These are phyloP conservation scores for Alternaria alternata DNA, from an alignment of 2,329 filamentous ascomycete species.

Conservation along the genomic window DNA sequence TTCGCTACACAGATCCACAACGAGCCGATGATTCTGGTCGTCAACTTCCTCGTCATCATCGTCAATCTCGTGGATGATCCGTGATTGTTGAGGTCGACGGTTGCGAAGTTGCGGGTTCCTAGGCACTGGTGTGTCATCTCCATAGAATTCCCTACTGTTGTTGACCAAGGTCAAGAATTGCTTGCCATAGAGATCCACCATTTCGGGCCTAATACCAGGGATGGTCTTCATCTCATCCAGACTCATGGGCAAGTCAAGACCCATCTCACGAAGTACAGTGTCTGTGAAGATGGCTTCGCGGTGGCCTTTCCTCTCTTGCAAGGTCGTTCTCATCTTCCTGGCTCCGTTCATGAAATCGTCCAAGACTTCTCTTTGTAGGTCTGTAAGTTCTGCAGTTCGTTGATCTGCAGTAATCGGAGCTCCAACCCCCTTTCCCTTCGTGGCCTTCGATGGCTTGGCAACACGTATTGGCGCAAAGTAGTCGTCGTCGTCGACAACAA, in stretches of 20 bases:
- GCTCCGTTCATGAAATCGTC: slow-evolving; percentile 71
- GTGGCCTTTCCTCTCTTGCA: slow-evolving; percentile 67
- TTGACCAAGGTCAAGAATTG: slow-evolving; percentile 67
- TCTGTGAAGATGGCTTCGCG: slow-evolving; percentile 72
- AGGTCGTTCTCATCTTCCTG: slow-evolving; percentile 65
- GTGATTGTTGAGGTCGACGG: slow-evolving; percentile 22
- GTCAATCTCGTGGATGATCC: slow-evolving; percentile 42
- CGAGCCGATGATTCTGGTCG: slow-evolving; percentile 60
- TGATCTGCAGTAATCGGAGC: slow-evolving; percentile 67
- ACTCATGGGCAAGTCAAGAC: slow-evolving; percentile 70
- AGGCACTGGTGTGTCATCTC: slow-evolving; percentile 23
- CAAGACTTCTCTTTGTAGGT: slow-evolving; percentile 70
- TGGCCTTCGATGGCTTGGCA: slow-evolving; percentile 44
- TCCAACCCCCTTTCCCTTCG: slow-evolving; percentile 56
- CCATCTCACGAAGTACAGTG: slow-evolving; percentile 75
- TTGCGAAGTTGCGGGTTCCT: slow-evolving; percentile 22
- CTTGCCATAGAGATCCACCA: slow-evolving; percentile 68
- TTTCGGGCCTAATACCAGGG: slow-evolving; percentile 67
- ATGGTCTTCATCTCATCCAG: slow-evolving; percentile 70
- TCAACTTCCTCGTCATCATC: slow-evolving; percentile 52
- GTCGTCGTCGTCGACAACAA: slow-evolving; percentile 55
- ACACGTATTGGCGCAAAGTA: slow-evolving; percentile 57
- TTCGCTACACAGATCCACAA: slow-evolving; percentile 56
- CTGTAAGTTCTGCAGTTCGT: slow-evolving; percentile 62
- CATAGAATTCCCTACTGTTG: slow-evolving; percentile 40